phyloP scores from a whole-genome alignment of 192 early-diverging fungal species.

The Rhizophagus prolifer region DNA sequence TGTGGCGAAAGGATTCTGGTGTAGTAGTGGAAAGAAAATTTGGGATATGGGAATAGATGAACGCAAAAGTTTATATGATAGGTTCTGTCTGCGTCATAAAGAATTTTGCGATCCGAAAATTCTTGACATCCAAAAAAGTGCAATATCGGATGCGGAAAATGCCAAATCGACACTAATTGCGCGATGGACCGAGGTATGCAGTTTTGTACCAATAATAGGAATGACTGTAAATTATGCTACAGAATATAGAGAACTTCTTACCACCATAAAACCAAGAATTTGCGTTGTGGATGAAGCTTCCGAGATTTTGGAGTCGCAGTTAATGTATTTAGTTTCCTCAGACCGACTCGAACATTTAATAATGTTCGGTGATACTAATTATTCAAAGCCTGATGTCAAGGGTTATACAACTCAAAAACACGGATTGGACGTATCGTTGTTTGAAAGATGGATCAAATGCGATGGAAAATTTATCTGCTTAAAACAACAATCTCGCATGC shows the following conservation, averaged over 20 bases:
- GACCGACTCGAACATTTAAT: constrained; percentile 34
- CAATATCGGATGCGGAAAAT: not conserved
- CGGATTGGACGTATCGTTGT: constrained; percentile 24
- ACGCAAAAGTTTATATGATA: not conserved
- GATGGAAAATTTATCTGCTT: constrained; percentile 20
- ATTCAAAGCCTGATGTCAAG: not conserved
- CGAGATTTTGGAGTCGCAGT: constrained; percentile 17
- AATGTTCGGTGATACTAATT: constrained; percentile 27
- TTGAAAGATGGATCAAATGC: constrained; percentile 33
- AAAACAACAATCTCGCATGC: constrained; percentile 22
- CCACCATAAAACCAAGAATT: constrained; percentile 9
- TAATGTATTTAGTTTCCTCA: constrained; percentile 4
- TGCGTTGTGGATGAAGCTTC: constrained; percentile 34
- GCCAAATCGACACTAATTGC: not conserved
- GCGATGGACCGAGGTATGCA: constrained; percentile 12
- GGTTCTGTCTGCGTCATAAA: not conserved
- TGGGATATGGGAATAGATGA: not conserved
- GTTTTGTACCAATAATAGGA: constrained; percentile 33
- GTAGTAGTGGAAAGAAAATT: not conserved
- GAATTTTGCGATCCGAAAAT: not conserved
- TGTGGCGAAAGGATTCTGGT: not conserved
- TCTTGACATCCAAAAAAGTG: not conserved
- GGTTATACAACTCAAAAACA: not conserved
- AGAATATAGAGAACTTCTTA: constrained; percentile 29
- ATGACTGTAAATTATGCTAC: constrained; percentile 38